A percentile compares a stretch with the other conserved stretches of the same genome.
Conservation (phyloP, 1,139 yeast genomes). For the Yamadazyma diddensiae region DNA sequence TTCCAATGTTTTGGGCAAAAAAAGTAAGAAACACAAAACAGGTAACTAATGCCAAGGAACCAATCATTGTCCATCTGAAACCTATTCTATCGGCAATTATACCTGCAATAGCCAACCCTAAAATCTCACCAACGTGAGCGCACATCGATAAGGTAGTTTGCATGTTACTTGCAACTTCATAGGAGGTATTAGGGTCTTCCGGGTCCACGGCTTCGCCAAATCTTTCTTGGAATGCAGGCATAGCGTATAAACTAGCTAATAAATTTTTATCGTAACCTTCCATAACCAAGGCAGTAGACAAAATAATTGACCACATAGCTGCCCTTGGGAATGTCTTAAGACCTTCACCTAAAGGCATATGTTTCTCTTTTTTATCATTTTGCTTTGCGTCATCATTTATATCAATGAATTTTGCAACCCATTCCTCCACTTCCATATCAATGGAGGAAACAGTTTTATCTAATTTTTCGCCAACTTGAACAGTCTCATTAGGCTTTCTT, state of each 20-base stretch:
- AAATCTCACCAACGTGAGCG: conserved; percentile 41
- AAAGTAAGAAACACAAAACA: conserved; percentile 48
- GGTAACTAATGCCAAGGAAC: conserved; percentile 29
- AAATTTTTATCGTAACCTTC: conserved; percentile 43
- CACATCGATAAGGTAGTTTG: conserved; percentile 48
- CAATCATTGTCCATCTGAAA: conserved; percentile 42
- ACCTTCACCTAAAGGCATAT: conserved; percentile 41
- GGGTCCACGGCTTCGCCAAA: conserved; percentile 24
- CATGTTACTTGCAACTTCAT: conserved; percentile 44
- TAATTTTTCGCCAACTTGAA: conserved; percentile 4
- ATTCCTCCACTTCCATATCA: conserved; percentile 28
- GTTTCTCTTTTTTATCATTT: conserved; percentile 39
- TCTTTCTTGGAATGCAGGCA: conserved; percentile 33
- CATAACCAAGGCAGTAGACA: conserved; percentile 40
- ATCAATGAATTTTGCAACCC: conserved; percentile 39
- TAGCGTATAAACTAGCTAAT: conserved; percentile 34
- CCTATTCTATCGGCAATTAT: conserved; percentile 44
- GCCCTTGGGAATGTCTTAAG: conserved; percentile 41
- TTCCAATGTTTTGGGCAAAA: conserved; percentile 40
- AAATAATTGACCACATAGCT: conserved; percentile 38
- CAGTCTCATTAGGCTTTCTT: conserved; percentile 3
- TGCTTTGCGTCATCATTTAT: conserved; percentile 40
- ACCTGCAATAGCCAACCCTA: conserved; percentile 47
- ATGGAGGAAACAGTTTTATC: conserved; percentile 18
- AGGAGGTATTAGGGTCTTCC: conserved; percentile 23